Conservation (phyloP, 192 early-diverging fungal species). For the Geosiphon pyriformis region DNA sequence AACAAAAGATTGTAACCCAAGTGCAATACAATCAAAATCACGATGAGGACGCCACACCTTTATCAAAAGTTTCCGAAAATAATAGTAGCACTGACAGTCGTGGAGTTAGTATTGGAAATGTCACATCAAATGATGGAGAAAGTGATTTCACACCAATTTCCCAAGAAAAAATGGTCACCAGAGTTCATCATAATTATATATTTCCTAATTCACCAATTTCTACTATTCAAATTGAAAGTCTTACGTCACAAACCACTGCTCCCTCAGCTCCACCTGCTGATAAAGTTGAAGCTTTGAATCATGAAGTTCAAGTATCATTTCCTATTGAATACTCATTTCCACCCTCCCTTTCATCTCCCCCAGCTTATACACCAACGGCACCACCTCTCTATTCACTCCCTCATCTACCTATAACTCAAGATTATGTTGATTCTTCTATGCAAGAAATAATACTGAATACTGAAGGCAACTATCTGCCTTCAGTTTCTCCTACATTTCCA, state of each 20-base stretch:
- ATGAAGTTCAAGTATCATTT: neutral
- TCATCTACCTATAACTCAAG: neutral
- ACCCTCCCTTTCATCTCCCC: neutral
- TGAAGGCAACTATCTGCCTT: neutral
- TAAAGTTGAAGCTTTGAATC: neutral
- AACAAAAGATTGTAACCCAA: slow-evolving; percentile 6
- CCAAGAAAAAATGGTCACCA: too few relatives aligned
- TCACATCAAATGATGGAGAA: neutral
- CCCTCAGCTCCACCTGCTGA: slow-evolving; percentile 4
- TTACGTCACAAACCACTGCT: neutral
- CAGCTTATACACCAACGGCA: slow-evolving; percentile 18
- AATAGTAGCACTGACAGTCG: neutral
- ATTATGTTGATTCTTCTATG: neutral
- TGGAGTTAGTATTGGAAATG: neutral
- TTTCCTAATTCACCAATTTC: neutral
- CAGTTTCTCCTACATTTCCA: neutral
- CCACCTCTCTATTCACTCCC: neutral
- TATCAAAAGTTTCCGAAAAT: neutral
- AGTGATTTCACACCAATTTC: too few relatives aligned
- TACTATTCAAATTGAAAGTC: neutral
- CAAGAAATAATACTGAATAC: slow-evolving; percentile 3
- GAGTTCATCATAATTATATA: too few relatives aligned
- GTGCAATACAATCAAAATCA: neutral
- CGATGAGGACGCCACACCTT: neutral
- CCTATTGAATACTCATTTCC: neutral